Percentiles rank a stretch among this genome's conserved stretches.
Conservation (phyloP, 148 eudicot species). For the Chenopodium berlandieri region DNA sequence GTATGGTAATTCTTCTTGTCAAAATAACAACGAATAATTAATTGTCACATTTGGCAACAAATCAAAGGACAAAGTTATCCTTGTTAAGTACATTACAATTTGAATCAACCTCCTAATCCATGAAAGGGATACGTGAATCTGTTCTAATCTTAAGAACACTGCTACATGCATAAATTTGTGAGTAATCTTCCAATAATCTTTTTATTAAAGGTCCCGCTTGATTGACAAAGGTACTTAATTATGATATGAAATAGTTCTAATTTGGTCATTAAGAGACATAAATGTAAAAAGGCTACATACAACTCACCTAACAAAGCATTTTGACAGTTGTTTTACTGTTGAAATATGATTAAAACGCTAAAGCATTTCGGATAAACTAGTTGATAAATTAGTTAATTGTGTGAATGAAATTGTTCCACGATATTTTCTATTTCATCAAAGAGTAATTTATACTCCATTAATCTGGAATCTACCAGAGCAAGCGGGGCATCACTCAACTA, state of each 20-base stretch:
- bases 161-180: constrained; percentile 1
- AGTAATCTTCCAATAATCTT: neutral
- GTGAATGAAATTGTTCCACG: constrained; percentile 17
- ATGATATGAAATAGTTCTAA: neutral
- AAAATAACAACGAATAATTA: neutral
- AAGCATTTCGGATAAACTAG: neutral
- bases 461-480: too few relatives aligned
- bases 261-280: constrained; percentile 13
- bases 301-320: constrained; percentile 29
- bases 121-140: neutral
- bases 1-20: neutral
- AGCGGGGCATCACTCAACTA: too few relatives aligned
- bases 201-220: neutral
- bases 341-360: constrained; percentile 12
- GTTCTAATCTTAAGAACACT: neutral
- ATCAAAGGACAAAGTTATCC: neutral
- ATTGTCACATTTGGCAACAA: neutral
- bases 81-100: neutral
- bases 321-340: constrained; percentile 20
- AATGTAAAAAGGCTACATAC: constrained; percentile 5
- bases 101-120: neutral
- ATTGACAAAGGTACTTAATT: constrained; percentile 19
- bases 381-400: constrained; percentile 4
- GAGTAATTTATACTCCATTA: constrained; percentile 8
- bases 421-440: neutral